Evolutionary conservation across 2,329 filamentous ascomycete genomes (phyloP).

Genomic region (Cryphonectria parasitica): DNA sequence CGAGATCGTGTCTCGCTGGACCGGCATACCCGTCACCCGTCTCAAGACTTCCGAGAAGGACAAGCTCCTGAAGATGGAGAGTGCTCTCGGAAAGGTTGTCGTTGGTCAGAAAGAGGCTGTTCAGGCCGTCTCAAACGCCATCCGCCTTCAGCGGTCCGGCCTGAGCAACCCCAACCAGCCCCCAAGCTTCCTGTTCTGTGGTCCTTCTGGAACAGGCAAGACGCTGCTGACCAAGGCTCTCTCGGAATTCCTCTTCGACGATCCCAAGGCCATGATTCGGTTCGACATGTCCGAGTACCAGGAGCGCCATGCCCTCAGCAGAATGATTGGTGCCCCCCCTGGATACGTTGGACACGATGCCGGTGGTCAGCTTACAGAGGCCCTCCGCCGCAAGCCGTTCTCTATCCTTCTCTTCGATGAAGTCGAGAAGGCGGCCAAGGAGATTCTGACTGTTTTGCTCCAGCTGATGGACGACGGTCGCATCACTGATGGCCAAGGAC

Average conservation of each 20-base stretch:
- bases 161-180: constrained; percentile 95
- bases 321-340: constrained; percentile 97
- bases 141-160: constrained; percentile 91
- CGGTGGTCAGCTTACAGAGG: constrained; percentile 93
- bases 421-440: constrained; percentile 98
- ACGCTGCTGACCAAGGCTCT: constrained; percentile 95
- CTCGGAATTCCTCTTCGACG: constrained; percentile 97
- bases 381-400: constrained; percentile 91
- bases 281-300: constrained; percentile 99
- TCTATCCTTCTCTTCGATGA: constrained; percentile 98
- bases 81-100: constrained; percentile 78
- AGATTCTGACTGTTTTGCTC: constrained; percentile 93
- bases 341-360: constrained; percentile 97
- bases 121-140: constrained; percentile 90
- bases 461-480: constrained; percentile 99
- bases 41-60: constrained; percentile 96
- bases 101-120: constrained; percentile 96
- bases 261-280: constrained; percentile 95
- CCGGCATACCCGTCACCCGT: constrained; percentile 94
- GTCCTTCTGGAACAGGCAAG: constrained; percentile 97
- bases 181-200: constrained; percentile 97
- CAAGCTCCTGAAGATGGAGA: constrained; percentile 98
- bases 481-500: constrained; percentile 96
- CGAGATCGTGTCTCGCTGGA: constrained; percentile 96
- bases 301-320: constrained; percentile 90